Evolutionary conservation across 306 rosid species (phyloP).

Genomic region (Lupinus albus): DNA sequence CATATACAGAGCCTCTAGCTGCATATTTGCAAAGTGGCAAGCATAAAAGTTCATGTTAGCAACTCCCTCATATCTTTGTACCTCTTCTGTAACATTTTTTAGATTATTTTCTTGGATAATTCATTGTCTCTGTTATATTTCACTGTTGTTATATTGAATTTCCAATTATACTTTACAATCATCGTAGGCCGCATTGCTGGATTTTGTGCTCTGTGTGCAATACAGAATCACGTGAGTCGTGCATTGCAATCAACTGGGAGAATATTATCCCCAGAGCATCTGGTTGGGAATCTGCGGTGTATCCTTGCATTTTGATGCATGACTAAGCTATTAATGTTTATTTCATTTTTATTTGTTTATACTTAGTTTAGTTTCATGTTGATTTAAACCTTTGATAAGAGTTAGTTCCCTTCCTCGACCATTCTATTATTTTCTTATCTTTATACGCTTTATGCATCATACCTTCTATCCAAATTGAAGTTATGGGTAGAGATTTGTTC

Average conservation of each 20-base stretch:
- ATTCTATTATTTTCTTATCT: background rate
- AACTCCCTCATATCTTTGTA: background rate
- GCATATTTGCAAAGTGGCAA: constrained; percentile 96
- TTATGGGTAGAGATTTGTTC: constrained; percentile 4
- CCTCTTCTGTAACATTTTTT: background rate
- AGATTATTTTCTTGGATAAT: background rate
- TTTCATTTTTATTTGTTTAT: background rate
- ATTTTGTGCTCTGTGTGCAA: constrained; percentile 96
- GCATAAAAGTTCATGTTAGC: constrained; percentile 89
- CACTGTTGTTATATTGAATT: constrained; percentile 7
- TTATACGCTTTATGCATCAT: background rate
- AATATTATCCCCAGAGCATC: constrained; percentile 72
- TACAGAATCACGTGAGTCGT: constrained; percentile 91
- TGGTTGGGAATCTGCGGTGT: constrained; percentile 84
- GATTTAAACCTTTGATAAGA: background rate
- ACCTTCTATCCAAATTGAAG: background rate
- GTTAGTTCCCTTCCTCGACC: background rate
- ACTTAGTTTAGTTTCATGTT: background rate
- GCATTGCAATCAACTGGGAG: constrained; percentile 84
- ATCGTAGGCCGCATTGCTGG: constrained; percentile 80
- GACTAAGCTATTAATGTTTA: background rate
- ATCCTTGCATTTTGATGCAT: constrained; percentile 50
- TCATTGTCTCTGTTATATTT: background rate
- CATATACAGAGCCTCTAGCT: constrained; percentile 92
- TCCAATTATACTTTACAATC: constrained; percentile 38